Evolutionary conservation across 179 eudicot genomes (phyloP).

Genomic region (Sideroxylon spinosum): DNA sequence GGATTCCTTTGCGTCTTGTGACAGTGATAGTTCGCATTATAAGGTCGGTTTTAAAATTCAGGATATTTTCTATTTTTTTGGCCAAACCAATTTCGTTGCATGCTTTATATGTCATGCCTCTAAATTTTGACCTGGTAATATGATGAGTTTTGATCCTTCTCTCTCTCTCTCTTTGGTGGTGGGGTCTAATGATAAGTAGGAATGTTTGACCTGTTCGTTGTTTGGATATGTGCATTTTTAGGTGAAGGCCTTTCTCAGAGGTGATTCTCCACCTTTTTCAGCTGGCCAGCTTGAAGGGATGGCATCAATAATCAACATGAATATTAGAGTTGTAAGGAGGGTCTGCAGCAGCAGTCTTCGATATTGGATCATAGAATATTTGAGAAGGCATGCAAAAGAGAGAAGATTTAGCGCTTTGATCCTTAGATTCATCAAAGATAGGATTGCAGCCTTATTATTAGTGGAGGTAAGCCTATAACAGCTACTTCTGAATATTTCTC

Average conservation of each 20-base stretch:
- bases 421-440: conserved; percentile 85
- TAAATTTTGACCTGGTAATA: not conserved
- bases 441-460: conserved; percentile 73
- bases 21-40: not conserved
- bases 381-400: conserved; percentile 72
- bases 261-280: conserved; percentile 67
- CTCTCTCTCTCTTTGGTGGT: too few relatives aligned
- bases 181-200: too few relatives aligned
- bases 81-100: not conserved
- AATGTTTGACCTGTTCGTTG: not conserved
- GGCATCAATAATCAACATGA: conserved; percentile 61
- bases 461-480: conserved; percentile 52
- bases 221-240: conserved; percentile 23
- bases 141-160: not conserved
- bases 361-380: conserved; percentile 48
- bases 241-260: conserved; percentile 87
- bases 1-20: not conserved
- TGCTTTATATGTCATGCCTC: not conserved
- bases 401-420: conserved; percentile 63
- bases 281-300: conserved; percentile 82
- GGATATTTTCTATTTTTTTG: not conserved
- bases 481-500: not conserved
- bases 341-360: conserved; percentile 62
- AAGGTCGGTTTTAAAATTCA: not conserved
- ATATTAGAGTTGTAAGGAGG: conserved; percentile 50